Evolutionary conservation across 495 filamentous ascomycete species (phyloP), one percentile per base, ranked within the genome.

Genomic region (Neurospora cerealis): DNA sequence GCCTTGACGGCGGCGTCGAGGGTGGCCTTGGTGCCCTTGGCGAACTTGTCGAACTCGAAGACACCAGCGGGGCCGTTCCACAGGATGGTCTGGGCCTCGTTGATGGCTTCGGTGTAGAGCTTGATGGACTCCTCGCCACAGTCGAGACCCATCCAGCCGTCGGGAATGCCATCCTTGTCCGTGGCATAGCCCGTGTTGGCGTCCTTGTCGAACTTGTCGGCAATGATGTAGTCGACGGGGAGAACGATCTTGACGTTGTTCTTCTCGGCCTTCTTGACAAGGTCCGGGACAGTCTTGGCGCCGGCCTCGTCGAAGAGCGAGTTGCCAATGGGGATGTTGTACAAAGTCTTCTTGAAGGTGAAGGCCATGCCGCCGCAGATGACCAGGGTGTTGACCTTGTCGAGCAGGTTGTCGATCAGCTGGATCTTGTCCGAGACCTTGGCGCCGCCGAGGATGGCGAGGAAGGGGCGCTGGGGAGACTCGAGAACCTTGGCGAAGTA

Each of bases 351-450:
- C 91, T 98, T 98, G 90, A 99, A 98, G 74, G 96, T 99, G 89
- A 98, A 99, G 38, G 96, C 94, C 96, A 99, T 99, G 76, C 91
- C 96, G 76, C 96, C 96, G 80, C 95, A 97, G 86, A 99, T 93
- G 83, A 98, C 92, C 76, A 99, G 89, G 83, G 90, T 95, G 88
- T 99, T 88, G 78, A 99, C 93, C 88, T 99, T 99, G 81, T 93
- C 91, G 69, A 99, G 91, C 70, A 99, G 87, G 88, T 98, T 99
- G 85, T 99, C 95, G 80, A 99, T 98, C 74, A 99, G 89, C 88
- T 97, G 93, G 85, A 99, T 98, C 90, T 99, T 99, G 87, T 99
- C 96, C 41, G 93, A 96, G 62, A 99, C 93, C 89, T 99, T 99
- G 78, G 96, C 93, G 75, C 96, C 96, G 75, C 96, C 96, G 5